These are phyloP conservation scores for Luvunga scandens DNA, from an alignment of 345 rosid species.

Conservation along the genomic window DNA sequence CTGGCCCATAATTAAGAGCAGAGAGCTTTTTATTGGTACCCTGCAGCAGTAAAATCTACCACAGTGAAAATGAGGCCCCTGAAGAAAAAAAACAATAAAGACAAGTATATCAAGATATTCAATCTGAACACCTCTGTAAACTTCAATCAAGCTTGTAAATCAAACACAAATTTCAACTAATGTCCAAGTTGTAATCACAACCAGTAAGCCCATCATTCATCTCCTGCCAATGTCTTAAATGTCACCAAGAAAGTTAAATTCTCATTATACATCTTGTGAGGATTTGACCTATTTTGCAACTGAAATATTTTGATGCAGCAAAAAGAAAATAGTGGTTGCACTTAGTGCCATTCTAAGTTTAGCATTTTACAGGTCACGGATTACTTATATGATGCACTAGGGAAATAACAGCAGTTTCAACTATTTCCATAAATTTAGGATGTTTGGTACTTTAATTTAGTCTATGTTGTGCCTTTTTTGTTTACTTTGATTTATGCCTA, in stretches of 20 bases:
- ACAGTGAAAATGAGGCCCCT: conserved; percentile 8
- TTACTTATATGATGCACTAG: background rate
- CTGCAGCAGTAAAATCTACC: conserved; percentile 39
- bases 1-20: conserved; percentile 56
- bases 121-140: background rate
- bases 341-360: background rate
- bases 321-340: background rate
- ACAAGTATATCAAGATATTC: conserved; percentile 1
- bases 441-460: background rate
- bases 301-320: background rate
- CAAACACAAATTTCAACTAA: background rate
- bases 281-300: background rate
- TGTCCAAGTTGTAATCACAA: background rate
- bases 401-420: background rate
- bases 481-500: background rate
- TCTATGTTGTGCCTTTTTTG: background rate
- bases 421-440: background rate
- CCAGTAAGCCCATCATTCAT: background rate
- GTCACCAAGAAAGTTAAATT: background rate
- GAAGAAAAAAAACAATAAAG: conserved; percentile 4
- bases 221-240: background rate
- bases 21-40: conserved; percentile 44
- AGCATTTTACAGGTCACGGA: background rate
- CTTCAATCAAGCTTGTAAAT: conserved; percentile 7
- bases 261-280: background rate